These are phyloP conservation scores for Trifolium dubium DNA, from an alignment of 306 rosid species.

Conservation along the genomic window DNA sequence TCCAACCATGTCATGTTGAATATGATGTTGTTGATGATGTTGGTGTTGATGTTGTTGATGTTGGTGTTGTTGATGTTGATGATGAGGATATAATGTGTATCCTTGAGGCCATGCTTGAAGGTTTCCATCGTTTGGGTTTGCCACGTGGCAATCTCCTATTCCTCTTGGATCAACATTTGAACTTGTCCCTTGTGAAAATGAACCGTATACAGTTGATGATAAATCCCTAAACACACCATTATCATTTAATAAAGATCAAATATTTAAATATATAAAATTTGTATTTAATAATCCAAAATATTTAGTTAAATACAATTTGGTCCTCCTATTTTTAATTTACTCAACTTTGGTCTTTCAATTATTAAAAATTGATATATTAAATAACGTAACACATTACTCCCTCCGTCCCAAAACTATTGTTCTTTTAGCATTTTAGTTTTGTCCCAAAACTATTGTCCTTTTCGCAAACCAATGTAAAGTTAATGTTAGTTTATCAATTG, in stretches of 20 bases:
- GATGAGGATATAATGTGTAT: conserved; percentile 50
- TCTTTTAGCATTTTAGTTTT: too few species aligned
- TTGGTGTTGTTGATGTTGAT: background rate
- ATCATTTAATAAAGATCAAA: background rate
- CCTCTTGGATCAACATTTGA: conserved; percentile 56
- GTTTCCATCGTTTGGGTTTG: conserved; percentile 50
- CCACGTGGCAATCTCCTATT: conserved; percentile 58
- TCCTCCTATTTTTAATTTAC: too few species aligned
- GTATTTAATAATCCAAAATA: too few species aligned
- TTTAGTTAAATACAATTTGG: too few species aligned
- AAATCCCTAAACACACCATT: conserved; percentile 49
- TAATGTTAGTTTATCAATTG: too few species aligned
- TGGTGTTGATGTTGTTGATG: background rate
- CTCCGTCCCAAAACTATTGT: too few species aligned
- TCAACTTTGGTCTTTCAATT: too few species aligned
- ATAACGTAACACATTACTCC: too few species aligned
- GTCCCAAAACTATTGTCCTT: too few species aligned
- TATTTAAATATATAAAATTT: too few species aligned
- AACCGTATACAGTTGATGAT: conserved; percentile 57
- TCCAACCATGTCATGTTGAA: conserved; percentile 59
- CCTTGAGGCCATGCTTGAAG: conserved; percentile 65
- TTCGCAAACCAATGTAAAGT: too few species aligned
- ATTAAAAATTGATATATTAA: too few species aligned
- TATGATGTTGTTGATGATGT: conserved; percentile 9
- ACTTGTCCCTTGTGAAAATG: conserved; percentile 66